Evolutionary conservation across 1,284 basidiomycete genomes (phyloP).

Genomic region (Malassezia slooffiae): DNA sequence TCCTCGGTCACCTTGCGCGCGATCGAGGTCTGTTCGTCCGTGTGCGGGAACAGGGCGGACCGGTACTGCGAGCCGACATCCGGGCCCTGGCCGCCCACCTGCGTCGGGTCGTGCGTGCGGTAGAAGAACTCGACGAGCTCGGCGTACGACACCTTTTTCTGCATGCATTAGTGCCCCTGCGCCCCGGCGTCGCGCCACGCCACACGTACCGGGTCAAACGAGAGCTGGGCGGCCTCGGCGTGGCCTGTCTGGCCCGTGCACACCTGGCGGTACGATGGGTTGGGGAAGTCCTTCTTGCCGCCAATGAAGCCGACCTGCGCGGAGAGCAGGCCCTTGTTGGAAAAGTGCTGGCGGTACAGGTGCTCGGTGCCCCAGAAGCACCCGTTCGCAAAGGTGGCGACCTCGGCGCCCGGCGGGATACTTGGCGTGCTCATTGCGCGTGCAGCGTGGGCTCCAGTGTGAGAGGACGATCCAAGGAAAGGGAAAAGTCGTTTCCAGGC

Average conservation of each 20-base stretch:
- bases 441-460: neutral
- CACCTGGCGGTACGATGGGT: constrained; percentile 60
- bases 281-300: constrained; percentile 33
- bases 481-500: no score
- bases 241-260: constrained; percentile 65
- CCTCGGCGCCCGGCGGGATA: neutral
- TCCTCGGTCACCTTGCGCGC: constrained; percentile 72
- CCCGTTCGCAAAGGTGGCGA: constrained; percentile 20
- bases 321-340: constrained; percentile 57
- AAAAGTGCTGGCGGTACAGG: constrained; percentile 39
- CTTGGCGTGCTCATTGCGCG: neutral
- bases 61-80: constrained; percentile 60
- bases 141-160: constrained; percentile 59
- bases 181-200: neutral
- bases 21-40: constrained; percentile 61
- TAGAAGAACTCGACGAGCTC: constrained; percentile 59
- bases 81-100: constrained; percentile 45
- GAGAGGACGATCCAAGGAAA: no score
- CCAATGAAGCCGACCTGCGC: constrained; percentile 83
- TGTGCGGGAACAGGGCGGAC: constrained; percentile 76
- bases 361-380: constrained; percentile 46
- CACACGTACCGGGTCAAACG: constrained; percentile 60
- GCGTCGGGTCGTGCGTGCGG: constrained; percentile 86
- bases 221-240: constrained; percentile 75
- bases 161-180: neutral